Conservation (phyloP, 345 rosid genomes). For the Geranium rotundifolium region DNA sequence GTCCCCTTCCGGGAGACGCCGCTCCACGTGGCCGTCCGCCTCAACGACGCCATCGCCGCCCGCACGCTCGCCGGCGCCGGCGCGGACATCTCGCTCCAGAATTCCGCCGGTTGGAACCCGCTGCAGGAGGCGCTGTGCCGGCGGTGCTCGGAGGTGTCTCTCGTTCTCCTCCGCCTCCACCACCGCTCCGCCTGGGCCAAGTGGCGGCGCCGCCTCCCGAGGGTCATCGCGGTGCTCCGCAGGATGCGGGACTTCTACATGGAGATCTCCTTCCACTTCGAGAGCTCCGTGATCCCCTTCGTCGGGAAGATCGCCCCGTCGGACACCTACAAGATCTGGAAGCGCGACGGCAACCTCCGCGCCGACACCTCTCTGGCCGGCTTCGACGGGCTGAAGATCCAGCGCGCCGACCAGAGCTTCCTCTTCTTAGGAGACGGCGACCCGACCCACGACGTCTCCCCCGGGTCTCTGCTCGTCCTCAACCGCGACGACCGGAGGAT, state of each 20-base stretch:
- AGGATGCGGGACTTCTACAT: constrained; percentile 91
- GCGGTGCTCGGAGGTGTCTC: constrained; percentile 43
- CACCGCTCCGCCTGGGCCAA: constrained; percentile 73
- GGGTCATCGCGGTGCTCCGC: constrained; percentile 51
- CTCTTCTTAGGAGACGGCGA: constrained; percentile 88
- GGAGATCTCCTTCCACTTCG: constrained; percentile 87
- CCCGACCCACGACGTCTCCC: constrained; percentile 32
- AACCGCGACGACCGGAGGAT: constrained; percentile 63
- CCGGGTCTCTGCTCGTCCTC: constrained; percentile 64
- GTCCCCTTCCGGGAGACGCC: constrained; percentile 78
- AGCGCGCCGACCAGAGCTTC: constrained; percentile 82
- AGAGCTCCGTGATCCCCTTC: constrained; percentile 91
- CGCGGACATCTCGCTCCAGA: constrained; percentile 67
- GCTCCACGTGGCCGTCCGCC: constrained; percentile 74
- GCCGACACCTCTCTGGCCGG: constrained; percentile 82
- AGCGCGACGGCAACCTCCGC: constrained; percentile 78
- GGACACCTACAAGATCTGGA: constrained; percentile 95
- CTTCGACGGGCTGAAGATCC: constrained; percentile 80
- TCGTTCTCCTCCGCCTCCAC: constrained; percentile 35
- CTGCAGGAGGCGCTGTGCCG: constrained; percentile 75
- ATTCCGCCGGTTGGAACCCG: constrained; percentile 74
- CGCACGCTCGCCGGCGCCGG: constrained; percentile 50
- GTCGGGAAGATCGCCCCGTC: constrained; percentile 84
- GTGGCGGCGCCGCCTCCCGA: constrained; percentile 86
- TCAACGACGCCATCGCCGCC: constrained; percentile 45